phyloP scores from a whole-genome alignment of 371 early-diverging fungal genomes.

The Mortierella sp. region DNA sequence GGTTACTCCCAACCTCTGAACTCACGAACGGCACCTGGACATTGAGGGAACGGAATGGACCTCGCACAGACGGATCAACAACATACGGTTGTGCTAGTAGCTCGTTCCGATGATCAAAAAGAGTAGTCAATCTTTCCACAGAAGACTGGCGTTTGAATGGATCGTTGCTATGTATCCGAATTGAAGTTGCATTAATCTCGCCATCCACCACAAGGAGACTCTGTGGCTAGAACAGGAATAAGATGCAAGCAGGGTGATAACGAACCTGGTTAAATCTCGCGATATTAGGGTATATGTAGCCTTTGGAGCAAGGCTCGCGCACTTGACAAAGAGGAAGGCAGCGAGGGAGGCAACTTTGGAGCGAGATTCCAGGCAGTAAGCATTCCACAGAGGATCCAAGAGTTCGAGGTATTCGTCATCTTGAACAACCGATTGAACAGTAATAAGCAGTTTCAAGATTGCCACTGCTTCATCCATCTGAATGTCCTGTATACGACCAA shows the following conservation, averaged over 20 bases:
- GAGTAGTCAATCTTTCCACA: conserved; percentile 56
- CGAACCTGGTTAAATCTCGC: conserved; percentile 32
- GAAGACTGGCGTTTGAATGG: conserved; percentile 58
- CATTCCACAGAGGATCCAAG: conserved; percentile 63
- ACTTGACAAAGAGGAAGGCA: conserved; percentile 69
- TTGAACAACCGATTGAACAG: conserved; percentile 64
- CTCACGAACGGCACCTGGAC: conserved; percentile 69
- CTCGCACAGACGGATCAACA: conserved; percentile 57
- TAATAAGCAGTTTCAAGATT: conserved; percentile 64
- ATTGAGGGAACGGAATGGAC: conserved; percentile 67
- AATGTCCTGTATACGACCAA: conserved; percentile 58
- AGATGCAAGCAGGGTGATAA: background rate
- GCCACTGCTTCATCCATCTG: conserved; percentile 66
- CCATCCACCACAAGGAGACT: too few species aligned
- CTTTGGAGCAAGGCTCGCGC: conserved; percentile 69
- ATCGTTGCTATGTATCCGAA: conserved; percentile 56
- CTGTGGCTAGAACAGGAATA: background rate
- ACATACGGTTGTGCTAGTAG: conserved; percentile 65
- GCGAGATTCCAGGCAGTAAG: conserved; percentile 59
- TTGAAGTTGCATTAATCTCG: too few species aligned
- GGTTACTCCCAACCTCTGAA: conserved; percentile 69
- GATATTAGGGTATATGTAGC: conserved; percentile 36
- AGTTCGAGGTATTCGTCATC: conserved; percentile 59
- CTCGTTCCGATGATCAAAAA: conserved; percentile 67
- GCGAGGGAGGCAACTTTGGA: conserved; percentile 62